phyloP scores from a whole-genome alignment of 495 filamentous ascomycete genomes.

The Apiosordaria backusii region DNA sequence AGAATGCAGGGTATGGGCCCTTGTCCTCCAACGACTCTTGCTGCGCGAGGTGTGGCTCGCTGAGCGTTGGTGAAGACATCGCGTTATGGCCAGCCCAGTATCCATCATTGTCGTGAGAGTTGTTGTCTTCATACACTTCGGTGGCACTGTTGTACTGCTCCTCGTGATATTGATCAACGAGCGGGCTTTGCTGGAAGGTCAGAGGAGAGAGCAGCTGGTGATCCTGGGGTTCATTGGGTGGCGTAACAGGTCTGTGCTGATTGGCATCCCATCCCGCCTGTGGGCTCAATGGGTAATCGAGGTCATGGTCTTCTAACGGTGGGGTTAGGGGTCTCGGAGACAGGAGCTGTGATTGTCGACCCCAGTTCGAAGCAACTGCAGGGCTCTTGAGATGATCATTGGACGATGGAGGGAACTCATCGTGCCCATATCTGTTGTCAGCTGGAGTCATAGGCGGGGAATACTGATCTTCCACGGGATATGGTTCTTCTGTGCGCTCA shows the following conservation, averaged over 20 bases:
- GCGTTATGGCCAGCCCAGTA: too few species aligned
- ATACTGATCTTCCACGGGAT: background rate
- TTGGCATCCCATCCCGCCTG: conserved; percentile 6
- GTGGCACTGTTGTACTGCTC: background rate
- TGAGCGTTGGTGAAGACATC: too few species aligned
- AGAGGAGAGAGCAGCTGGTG: conserved; percentile 3
- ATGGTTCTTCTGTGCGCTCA: background rate
- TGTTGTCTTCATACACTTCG: too few species aligned
- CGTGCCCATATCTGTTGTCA: background rate
- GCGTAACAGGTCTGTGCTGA: conserved; percentile 9
- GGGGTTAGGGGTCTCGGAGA: conserved; percentile 10
- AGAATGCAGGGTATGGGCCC: background rate
- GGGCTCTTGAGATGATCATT: conserved; percentile 4
- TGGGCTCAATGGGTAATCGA: background rate
- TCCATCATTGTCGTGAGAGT: too few species aligned
- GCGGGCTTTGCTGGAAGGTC: background rate
- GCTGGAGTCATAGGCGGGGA: background rate
- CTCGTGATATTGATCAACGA: background rate
- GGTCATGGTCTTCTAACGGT: conserved; percentile 2
- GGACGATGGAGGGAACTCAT: background rate
- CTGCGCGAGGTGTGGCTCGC: too few species aligned
- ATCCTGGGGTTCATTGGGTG: conserved; percentile 3
- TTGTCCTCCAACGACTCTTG: background rate
- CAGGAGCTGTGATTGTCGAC: conserved; percentile 1
- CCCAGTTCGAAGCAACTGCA: conserved; percentile 4